A percentile compares a stretch with the other conserved stretches of the same genome.
Conservation (phyloP, 176 grass and related monocot species). For the Pharus latifolius region DNA sequence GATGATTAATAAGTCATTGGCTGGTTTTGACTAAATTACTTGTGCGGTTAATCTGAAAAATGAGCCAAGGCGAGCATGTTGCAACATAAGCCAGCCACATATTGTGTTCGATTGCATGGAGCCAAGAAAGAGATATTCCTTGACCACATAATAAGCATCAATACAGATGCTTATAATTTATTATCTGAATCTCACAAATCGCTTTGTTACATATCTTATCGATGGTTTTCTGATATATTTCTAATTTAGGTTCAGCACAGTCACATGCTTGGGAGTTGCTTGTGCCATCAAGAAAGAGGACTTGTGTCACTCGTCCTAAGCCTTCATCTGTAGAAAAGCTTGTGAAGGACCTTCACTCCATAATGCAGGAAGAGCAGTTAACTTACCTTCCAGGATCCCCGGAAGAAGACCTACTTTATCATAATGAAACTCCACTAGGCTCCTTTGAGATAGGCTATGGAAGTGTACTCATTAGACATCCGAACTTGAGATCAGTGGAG, state of each 20-base stretch:
- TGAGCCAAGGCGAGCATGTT: neutral
- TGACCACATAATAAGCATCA: neutral
- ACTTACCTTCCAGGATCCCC: slow-evolving; percentile 49
- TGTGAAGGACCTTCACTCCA: slow-evolving; percentile 77
- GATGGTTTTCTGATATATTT: slow-evolving; percentile 9
- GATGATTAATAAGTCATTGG: slow-evolving; percentile 13
- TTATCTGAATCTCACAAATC: neutral
- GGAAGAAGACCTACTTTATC: slow-evolving; percentile 78
- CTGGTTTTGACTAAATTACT: neutral
- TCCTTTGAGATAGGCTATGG: slow-evolving; percentile 90
- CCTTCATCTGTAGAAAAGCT: slow-evolving; percentile 69
- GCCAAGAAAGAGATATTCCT: slow-evolving; percentile 1
- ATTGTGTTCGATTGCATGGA: neutral
- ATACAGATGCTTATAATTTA: neutral
- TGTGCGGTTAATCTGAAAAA: slow-evolving; percentile 3
- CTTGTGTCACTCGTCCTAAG: slow-evolving; percentile 35
- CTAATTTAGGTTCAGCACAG: slow-evolving; percentile 65
- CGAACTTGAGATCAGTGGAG: slow-evolving; percentile 61
- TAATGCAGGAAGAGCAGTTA: slow-evolving; percentile 60
- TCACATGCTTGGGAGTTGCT: slow-evolving; percentile 83
- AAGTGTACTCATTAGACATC: slow-evolving; percentile 63
- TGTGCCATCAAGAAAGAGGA: slow-evolving; percentile 78
- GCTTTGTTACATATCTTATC: neutral
- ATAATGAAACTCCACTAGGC: slow-evolving; percentile 48
- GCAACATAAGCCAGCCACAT: too few relatives aligned